These are phyloP conservation scores for Fistulinella prunicolor DNA, from an alignment of 768 basidiomycete genomes.

Conservation along the genomic window DNA sequence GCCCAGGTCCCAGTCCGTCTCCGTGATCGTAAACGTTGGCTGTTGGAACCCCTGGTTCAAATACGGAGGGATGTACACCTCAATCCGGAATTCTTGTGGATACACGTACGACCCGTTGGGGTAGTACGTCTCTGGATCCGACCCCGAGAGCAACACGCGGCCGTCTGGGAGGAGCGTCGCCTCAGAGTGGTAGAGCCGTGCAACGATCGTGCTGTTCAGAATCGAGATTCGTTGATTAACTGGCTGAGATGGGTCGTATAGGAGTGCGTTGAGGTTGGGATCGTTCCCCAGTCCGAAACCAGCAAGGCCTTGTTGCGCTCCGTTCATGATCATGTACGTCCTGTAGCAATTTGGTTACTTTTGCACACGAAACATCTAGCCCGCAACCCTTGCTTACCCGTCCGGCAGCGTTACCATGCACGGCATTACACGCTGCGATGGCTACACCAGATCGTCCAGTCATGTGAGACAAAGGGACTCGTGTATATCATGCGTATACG, in stretches of 20 bases:
- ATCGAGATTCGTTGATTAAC: conserved; percentile 62
- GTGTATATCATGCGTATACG: conserved; percentile 27
- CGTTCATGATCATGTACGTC: conserved; percentile 76
- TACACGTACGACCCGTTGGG: conserved; percentile 41
- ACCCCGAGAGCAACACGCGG: conserved; percentile 72
- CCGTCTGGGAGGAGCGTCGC: conserved; percentile 74
- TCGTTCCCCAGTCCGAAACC: conserved; percentile 69
- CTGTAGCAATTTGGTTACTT: conserved; percentile 35
- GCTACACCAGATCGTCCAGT: conserved; percentile 35
- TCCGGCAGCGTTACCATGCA: conserved; percentile 67
- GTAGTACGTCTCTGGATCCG: conserved; percentile 58
- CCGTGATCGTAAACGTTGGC: conserved; percentile 56
- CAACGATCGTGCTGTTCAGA: conserved; percentile 63
- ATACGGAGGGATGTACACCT: conserved; percentile 88
- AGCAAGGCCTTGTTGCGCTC: conserved; percentile 64
- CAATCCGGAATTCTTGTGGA: conserved; percentile 74
- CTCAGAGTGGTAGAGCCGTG: conserved; percentile 77
- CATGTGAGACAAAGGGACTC: not conserved
- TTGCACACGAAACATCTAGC: not conserved
- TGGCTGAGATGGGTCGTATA: conserved; percentile 67
- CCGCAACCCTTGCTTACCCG: conserved; percentile 18
- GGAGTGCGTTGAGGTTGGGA: conserved; percentile 62
- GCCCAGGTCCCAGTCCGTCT: conserved; percentile 63
- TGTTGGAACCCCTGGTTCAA: conserved; percentile 59
- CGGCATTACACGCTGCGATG: conserved; percentile 71